Evolutionary conservation across 108 stramenopile species (phyloP), one percentile per base, ranked within the genome.

Genomic region (Cyclotella atomus): DNA sequence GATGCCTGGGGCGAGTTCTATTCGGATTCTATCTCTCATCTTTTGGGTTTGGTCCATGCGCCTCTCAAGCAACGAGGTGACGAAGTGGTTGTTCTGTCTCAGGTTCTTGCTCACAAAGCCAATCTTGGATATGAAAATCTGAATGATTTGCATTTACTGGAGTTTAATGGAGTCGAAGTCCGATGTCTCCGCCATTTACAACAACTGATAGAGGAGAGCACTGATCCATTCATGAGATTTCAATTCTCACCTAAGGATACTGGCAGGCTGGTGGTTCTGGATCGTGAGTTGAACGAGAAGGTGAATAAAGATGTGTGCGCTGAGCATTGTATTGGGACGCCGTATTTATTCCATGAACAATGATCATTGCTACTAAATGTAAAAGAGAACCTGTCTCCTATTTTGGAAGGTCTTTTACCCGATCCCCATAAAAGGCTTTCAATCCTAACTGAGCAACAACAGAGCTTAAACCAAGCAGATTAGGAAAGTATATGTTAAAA

Each of bases 401-500:
- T 27, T 65, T 50, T 0, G 66, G 66, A 53, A 68, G 66, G 21
- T 50, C 66, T 41, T 34, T 50, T 20, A 19, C 35, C 34, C 33
- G n/a, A 76, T 71, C 63, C 2, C 88, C 89, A 79, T 71, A 93
- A 16, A 80, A 17, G 3, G 86, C 36, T 50, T 91, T 92, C 63
- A 95, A 64, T 5, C 43, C 81, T 16, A 95, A 59, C 54, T 95
- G 94, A 27, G 81, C 74, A 43, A 91, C 24, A 19, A 87, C 87
- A 69, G 72, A 92, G 17, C 65, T 63, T 16, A 95, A 65, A 5
- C 94, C 94, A 56, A 95, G 34, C 4, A 90, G 33, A 61, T 89
- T 92, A 0, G 94, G 91, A 50, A 91, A 74, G 64, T 87, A 91
- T 15, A 95, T 84, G 54, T 90, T 91, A 52, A 84, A 81, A 76